Percentiles rank a stretch among this genome's conserved stretches.
phyloP scores from a whole-genome alignment of 768 basidiomycete genomes.

The Pilatotrama ljubarskyi region DNA sequence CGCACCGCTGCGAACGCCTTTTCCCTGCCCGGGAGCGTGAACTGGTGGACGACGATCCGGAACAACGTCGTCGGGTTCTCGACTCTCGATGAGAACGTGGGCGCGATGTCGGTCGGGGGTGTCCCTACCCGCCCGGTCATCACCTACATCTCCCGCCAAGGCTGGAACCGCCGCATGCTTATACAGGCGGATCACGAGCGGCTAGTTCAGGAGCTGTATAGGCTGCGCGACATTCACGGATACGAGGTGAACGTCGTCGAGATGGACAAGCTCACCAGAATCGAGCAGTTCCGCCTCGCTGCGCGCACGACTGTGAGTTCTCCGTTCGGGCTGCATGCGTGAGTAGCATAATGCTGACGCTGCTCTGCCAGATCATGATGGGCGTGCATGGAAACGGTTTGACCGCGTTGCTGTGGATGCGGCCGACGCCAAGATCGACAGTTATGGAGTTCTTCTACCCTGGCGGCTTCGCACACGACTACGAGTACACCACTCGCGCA shows the following conservation, averaged over 20 bases:
- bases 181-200: constrained; percentile 72
- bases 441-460: constrained; percentile 93
- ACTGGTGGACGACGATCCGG: constrained; percentile 86
- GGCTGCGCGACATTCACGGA: constrained; percentile 66
- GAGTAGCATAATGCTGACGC: not conserved
- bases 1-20: constrained; percentile 78
- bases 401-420: constrained; percentile 91
- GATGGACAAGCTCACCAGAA: constrained; percentile 77
- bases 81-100: constrained; percentile 47
- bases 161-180: constrained; percentile 85
- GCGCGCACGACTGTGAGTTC: constrained; percentile 78
- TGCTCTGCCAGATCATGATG: constrained; percentile 76
- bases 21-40: constrained; percentile 65
- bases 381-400: constrained; percentile 93
- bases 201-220: constrained; percentile 72
- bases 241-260: constrained; percentile 88
- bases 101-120: constrained; percentile 40
- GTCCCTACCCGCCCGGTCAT: constrained; percentile 65
- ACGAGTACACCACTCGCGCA: constrained; percentile 78
- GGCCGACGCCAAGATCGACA: constrained; percentile 74
- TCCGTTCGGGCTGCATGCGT: not conserved
- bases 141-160: constrained; percentile 89
- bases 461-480: constrained; percentile 82
- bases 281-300: constrained; percentile 79
- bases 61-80: constrained; percentile 73